Base-by-base conservation (phyloP, 2,329 filamentous ascomycete genomes). In the Hypomyces rosellus region DNA sequence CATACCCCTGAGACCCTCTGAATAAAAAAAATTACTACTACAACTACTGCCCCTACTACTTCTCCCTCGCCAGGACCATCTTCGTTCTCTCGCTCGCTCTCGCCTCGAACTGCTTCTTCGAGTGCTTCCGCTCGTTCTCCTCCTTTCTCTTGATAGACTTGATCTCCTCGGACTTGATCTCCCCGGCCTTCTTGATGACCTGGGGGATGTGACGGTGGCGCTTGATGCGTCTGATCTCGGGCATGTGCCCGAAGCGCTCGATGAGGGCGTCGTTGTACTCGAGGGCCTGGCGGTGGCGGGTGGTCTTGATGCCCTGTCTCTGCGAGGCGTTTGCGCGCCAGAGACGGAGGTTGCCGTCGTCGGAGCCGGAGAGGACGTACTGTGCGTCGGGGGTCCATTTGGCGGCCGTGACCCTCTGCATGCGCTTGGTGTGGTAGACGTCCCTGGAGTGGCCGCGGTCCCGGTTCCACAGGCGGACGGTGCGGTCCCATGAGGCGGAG, bases 371-470 rank as follows among this genome's bases (percentile, higher is more conserved):
- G 43, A 99, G 78, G 18, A 99, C 72, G 66, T 95, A 99, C 61
- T 88, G 88, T 57, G 86, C 85, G 67, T 99, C 93, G 5, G 90
- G 88, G 0, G 90, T 93, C 78, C 88, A 97, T 54, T 81, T 82
- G 44, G 84, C 84, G 9, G 86, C 85, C 73, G 95, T 95, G 50
- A 96, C 90, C 59, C 92, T 82, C 74, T 97, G 92, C 92, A 96
- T 96, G 56, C 93, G 84, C 72, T 96, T 95, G 15, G 93, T 97
- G 74, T 97, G 91, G 71, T 97, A 99, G 45, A 96, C 84, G 64
- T 99, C 93, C 59, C 91, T 80, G 13, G 88, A 91, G 69, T 93
- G 89, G 20, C 92, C 92, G 54, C 85, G 75, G 57, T 85, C 81
- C 50, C 88, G 80, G 65, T 82, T 82, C 88, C 90, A 97, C 45